Conservation (phyloP, 1,139 yeast genomes). For the Zygosaccharomyces pseudobailii region DNA sequence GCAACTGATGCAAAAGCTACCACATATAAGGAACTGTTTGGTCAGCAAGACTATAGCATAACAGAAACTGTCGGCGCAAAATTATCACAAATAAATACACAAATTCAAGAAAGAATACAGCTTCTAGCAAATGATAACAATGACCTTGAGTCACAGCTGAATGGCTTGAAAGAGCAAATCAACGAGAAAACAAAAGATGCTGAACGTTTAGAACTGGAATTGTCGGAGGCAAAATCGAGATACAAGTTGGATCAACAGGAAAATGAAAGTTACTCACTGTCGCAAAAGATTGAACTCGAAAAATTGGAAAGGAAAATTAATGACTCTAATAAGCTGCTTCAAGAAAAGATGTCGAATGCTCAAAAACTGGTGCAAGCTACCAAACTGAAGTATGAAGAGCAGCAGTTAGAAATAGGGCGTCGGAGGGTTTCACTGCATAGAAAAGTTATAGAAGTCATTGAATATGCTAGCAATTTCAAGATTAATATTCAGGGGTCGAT, state of each 20-base stretch:
- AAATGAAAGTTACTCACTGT: constrained; percentile 46
- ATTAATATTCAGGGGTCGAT: constrained; percentile 56
- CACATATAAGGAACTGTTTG: constrained; percentile 33
- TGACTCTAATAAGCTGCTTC: constrained; percentile 30
- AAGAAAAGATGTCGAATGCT: constrained; percentile 50
- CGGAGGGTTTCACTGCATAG: constrained; percentile 49
- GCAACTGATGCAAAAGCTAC: constrained; percentile 31
- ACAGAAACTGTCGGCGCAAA: constrained; percentile 21
- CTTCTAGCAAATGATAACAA: constrained; percentile 56
- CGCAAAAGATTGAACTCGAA: constrained; percentile 60
- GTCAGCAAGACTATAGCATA: constrained; percentile 4
- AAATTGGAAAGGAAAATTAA: constrained; percentile 59
- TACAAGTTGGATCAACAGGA: constrained; percentile 58
- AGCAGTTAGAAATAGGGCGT: constrained; percentile 44
- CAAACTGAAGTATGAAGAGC: constrained; percentile 51
- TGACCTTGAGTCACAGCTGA: constrained; percentile 56
- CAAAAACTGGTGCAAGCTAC: constrained; percentile 55
- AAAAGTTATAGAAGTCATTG: constrained; percentile 53
- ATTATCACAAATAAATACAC: constrained; percentile 45
- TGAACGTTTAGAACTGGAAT: constrained; percentile 56
- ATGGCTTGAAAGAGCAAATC: constrained; percentile 49
- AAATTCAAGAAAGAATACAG: constrained; percentile 47
- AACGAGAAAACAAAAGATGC: constrained; percentile 53
- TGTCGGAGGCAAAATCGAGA: constrained; percentile 49
- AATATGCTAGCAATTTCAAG: constrained; percentile 59